Evolutionary conservation across 805 yeast genomes (phyloP), one percentile per base, ranked within the genome.

Genomic region (Kockiozyma suomiensis): DNA sequence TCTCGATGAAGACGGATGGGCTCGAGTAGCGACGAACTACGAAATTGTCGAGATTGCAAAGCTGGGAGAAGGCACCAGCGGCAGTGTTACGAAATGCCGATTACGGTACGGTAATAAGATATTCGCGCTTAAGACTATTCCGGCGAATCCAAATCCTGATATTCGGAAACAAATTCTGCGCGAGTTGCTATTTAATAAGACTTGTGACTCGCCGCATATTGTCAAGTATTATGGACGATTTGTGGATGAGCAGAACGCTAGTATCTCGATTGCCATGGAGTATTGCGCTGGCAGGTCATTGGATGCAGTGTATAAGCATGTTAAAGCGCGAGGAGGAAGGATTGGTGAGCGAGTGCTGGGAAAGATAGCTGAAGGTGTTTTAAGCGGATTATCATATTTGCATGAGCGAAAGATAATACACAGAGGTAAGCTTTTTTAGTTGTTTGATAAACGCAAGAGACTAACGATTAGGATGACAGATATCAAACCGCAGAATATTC

Each of bases 181-280:
- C 54, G 99, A 93, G 72, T 77, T 94, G 58, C 96, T 90, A 71
- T 92, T 89, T 74, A 93, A 93, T 73, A 81, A 89, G 66, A 80
- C 86, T 41, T 93, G 96, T 72, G 79, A 83, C 68, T 87, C 93
- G 41, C 90, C 90, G 2, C 87, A 84, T 70, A 94, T 94, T 62
- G 98, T 93, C 26, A 82, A 85, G 72, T 94, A 94, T 73, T 93
- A 90, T 72, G 99, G 99, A 6, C 91, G 97, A 64, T 94, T 89
- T 70, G 78, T 89, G 65, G 85, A 88, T 68, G 89, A 86, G 69
- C 81, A 82, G 58, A 84, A 82, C 62, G 88, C 91, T 30, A 84
- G 91, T 70, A 91, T 94, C 42, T 91, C 89, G 67, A 94, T 94
- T 30, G 90, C 97, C 50, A 94, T 94, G 98, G 99, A 94, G 74